Percentiles rank a stretch among this genome's conserved stretches.
Evolutionary conservation across 2,329 filamentous ascomycete genomes (phyloP).

Genomic region (Dothistroma pini): DNA sequence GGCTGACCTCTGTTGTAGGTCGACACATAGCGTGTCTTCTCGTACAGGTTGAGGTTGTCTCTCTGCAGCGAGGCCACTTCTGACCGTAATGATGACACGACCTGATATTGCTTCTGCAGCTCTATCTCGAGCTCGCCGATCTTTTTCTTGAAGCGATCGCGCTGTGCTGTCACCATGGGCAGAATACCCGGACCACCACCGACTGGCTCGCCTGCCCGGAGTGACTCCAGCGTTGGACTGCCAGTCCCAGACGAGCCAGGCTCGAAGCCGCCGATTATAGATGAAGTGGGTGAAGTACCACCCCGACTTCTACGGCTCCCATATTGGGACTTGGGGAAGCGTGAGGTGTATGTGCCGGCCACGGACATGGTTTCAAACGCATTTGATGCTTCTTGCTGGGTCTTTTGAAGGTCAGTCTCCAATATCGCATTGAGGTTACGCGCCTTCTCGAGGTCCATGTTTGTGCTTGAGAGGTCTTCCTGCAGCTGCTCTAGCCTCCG

Average conservation of each 20-base stretch:
- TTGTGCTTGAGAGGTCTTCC: slow-evolving; percentile 76
- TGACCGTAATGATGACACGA: slow-evolving; percentile 79
- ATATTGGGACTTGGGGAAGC: slow-evolving; percentile 64
- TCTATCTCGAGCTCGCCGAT: slow-evolving; percentile 88
- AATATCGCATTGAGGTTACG: slow-evolving; percentile 82
- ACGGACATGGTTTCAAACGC: slow-evolving; percentile 87
- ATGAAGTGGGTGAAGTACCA: slow-evolving; percentile 85
- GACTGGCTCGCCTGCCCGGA: slow-evolving; percentile 63
- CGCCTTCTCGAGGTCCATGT: slow-evolving; percentile 79
- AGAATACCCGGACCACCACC: slow-evolving; percentile 75
- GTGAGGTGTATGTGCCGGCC: slow-evolving; percentile 82
- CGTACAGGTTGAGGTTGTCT: slow-evolving; percentile 93
- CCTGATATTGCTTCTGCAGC: slow-evolving; percentile 76
- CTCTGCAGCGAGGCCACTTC: slow-evolving; percentile 91
- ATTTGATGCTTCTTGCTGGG: slow-evolving; percentile 82
- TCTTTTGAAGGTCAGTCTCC: slow-evolving; percentile 82
- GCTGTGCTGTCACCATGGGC: slow-evolving; percentile 96
- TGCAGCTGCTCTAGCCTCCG: slow-evolving; percentile 73
- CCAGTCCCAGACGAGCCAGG: slow-evolving; percentile 46
- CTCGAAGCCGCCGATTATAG: slow-evolving; percentile 97
- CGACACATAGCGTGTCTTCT: slow-evolving; percentile 95
- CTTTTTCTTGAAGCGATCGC: slow-evolving; percentile 96
- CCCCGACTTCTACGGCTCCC: slow-evolving; percentile 62
- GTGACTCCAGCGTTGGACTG: slow-evolving; percentile 52
- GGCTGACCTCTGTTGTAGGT: slow-evolving; percentile 76